Conservation (phyloP, 306 rosid species). For the Begonia masoniana region DNA sequence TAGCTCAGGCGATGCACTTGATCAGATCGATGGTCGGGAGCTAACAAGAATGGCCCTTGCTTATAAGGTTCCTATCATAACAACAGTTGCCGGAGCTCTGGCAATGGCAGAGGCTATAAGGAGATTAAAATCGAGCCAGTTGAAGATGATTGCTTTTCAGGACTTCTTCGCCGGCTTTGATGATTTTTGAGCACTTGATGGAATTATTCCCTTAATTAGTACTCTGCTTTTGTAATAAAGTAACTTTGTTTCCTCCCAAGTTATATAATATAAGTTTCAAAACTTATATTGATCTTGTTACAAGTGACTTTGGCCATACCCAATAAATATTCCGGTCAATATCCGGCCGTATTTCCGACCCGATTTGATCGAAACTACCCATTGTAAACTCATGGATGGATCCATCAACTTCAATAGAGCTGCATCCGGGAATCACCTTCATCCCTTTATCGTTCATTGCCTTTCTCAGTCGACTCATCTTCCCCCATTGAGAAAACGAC, state of each 20-base stretch:
- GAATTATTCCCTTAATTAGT: no score
- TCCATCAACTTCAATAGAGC: slow-evolving; percentile 37
- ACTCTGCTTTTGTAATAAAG: no score
- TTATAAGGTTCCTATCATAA: slow-evolving; percentile 83
- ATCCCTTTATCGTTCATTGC: slow-evolving; percentile 32
- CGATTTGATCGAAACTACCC: no score
- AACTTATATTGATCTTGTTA: no score
- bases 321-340: no score
- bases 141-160: slow-evolving; percentile 91
- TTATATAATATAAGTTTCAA: no score
- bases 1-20: slow-evolving; percentile 82
- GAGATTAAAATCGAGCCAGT: slow-evolving; percentile 51
- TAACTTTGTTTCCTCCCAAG: no score
- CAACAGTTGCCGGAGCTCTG: slow-evolving; percentile 86
- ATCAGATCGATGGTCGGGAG: slow-evolving; percentile 84
- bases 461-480: slow-evolving; percentile 25
- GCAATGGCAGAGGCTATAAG: slow-evolving; percentile 90
- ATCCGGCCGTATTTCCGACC: no score
- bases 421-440: slow-evolving; percentile 40
- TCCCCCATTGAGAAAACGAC: slow-evolving; percentile 21
- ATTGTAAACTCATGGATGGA: slow-evolving; percentile 23
- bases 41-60: slow-evolving; percentile 81
- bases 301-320: no score
- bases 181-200: no score
- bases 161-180: slow-evolving; percentile 33